Conservation (phyloP, 352 stramenopile genomes). For the Halophytophthora batemanensis region DNA sequence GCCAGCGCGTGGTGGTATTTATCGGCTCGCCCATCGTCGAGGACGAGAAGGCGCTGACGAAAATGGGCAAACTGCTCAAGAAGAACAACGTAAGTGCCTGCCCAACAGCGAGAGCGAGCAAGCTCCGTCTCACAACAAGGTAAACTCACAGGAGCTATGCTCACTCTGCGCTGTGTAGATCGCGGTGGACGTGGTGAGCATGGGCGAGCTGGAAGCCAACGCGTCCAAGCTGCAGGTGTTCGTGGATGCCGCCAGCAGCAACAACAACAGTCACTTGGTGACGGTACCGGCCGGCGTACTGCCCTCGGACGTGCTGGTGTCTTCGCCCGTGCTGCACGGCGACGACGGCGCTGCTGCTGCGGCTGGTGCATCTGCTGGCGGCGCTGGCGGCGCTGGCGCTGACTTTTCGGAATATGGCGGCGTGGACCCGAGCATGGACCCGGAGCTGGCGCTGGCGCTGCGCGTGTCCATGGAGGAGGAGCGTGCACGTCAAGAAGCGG, state of each 20-base stretch:
- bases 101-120: not conserved
- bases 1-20: constrained; percentile 95
- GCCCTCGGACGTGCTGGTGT: constrained; percentile 97
- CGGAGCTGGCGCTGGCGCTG: constrained; percentile 96
- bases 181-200: constrained; percentile 96
- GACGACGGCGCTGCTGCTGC: constrained; percentile 69
- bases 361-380: constrained; percentile 21
- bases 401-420: constrained; percentile 95
- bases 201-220: constrained; percentile 95
- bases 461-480: constrained; percentile 99
- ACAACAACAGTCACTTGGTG: constrained; percentile 94
- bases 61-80: constrained; percentile 97
- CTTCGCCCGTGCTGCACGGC: constrained; percentile 92
- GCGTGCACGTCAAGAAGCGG: constrained; percentile 92
- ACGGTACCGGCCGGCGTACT: constrained; percentile 95
- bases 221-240: constrained; percentile 87
- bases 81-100: constrained; percentile 94
- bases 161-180: constrained; percentile 53
- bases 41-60: constrained; percentile 89
- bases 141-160: not conserved
- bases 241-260: constrained; percentile 93
- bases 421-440: constrained; percentile 98
- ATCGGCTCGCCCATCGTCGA: constrained; percentile 93
- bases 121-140: not conserved
- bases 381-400: constrained; percentile 30